A percentile compares a stretch with the other conserved stretches of the same genome.
Conservation (phyloP, 495 filamentous ascomycete genomes). For the Penicillium paradoxum region DNA sequence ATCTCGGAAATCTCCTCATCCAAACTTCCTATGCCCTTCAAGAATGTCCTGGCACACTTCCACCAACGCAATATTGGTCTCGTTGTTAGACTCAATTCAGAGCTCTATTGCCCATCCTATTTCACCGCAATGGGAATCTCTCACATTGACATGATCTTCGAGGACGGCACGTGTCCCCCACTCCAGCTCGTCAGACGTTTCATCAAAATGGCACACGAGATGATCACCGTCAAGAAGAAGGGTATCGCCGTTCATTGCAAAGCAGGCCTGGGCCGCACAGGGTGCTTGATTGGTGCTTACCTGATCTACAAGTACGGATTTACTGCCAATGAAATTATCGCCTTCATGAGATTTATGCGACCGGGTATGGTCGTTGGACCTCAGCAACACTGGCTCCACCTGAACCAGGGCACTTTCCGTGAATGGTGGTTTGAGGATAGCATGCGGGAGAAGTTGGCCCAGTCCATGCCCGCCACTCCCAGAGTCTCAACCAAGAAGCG, state of each 20-base stretch:
- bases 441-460: conserved; percentile 60
- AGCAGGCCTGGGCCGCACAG: conserved; percentile 92
- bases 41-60: conserved; percentile 92
- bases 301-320: conserved; percentile 98
- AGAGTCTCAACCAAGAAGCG: conserved; percentile 54
- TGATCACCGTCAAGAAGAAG: conserved; percentile 80
- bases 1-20: conserved; percentile 58
- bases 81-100: conserved; percentile 91
- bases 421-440: conserved; percentile 97
- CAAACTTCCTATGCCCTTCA: conserved; percentile 74
- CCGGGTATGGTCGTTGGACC: conserved; percentile 99
- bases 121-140: conserved; percentile 93
- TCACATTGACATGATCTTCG: conserved; percentile 98
- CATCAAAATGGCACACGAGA: conserved; percentile 90
- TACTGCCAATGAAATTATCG: conserved; percentile 96
- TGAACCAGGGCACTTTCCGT: conserved; percentile 93
- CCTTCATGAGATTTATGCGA: conserved; percentile 99
- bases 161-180: conserved; percentile 93
- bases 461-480: conserved; percentile 70
- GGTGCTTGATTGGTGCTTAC: conserved; percentile 94
- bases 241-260: conserved; percentile 98
- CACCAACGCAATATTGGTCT: conserved; percentile 78
- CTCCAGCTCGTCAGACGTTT: conserved; percentile 82
- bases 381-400: conserved; percentile 98
- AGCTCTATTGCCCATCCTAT: conserved; percentile 90